A percentile compares a stretch with the other conserved stretches of the same genome.
phyloP scores from a whole-genome alignment of 495 filamentous ascomycete species.

The Pseudevernia furfuracea region DNA sequence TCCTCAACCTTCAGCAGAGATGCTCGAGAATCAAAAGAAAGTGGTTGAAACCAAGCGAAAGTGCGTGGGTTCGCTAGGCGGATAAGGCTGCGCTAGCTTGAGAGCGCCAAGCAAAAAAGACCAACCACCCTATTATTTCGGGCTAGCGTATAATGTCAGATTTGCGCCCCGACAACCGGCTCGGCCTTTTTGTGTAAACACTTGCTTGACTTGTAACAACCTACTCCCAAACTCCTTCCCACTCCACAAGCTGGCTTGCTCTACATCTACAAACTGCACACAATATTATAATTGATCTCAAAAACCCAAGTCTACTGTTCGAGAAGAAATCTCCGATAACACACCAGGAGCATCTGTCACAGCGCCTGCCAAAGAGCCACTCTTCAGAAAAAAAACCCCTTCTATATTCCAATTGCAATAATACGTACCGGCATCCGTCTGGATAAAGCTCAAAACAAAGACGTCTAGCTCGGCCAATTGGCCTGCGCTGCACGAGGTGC shows the following conservation, averaged over 20 bases:
- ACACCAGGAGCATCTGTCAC: constrained; percentile 11
- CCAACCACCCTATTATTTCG: background rate
- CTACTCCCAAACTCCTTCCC: background rate
- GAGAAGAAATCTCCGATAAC: constrained; percentile 3
- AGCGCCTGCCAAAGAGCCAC: constrained; percentile 11
- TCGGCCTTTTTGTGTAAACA: constrained; percentile 1
- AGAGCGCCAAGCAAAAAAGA: background rate
- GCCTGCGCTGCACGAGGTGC: constrained; percentile 72
- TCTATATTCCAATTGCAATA: background rate
- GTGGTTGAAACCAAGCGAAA: constrained; percentile 2
- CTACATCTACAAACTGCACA: constrained; percentile 23
- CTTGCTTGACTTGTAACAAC: background rate
- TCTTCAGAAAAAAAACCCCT: background rate
- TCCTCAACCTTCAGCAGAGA: constrained; percentile 48
- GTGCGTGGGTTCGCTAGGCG: constrained; percentile 19
- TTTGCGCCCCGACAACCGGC: background rate
- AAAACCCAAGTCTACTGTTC: constrained; percentile 3
- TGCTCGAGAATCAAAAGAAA: constrained; percentile 25
- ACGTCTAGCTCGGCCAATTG: constrained; percentile 55
- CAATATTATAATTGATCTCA: constrained; percentile 4
- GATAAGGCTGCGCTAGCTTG: constrained; percentile 10
- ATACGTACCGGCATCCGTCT: constrained; percentile 21
- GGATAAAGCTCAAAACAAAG: constrained; percentile 29
- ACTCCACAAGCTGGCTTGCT: constrained; percentile 21
- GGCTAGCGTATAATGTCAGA: background rate